phyloP scores from a whole-genome alignment of 805 yeast genomes.

The Wickerhamiella spandovensis region DNA sequence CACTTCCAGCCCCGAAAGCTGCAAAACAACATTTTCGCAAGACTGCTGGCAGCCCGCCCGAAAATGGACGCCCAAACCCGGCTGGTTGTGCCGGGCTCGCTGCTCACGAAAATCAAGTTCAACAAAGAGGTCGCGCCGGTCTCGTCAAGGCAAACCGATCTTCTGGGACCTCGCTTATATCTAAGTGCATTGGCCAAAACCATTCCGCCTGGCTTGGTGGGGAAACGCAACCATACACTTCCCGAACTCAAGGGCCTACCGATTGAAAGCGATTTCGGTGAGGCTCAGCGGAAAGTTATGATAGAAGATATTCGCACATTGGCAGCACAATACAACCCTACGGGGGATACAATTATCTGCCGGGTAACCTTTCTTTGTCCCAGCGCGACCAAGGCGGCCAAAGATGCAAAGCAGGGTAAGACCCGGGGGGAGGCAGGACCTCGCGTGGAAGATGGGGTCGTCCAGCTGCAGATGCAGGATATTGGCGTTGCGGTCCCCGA shows the following conservation, averaged over 20 bases:
- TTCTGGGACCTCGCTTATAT: not conserved
- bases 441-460: not conserved
- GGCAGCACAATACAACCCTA: not conserved
- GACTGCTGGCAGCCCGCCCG: slow-evolving; percentile 30
- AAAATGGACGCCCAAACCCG: slow-evolving; percentile 30
- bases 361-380: not conserved
- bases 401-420: too few species aligned
- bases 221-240: not conserved
- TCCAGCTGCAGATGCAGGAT: not conserved
- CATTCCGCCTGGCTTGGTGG: not conserved
- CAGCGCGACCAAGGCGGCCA: too few species aligned
- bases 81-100: slow-evolving; percentile 28
- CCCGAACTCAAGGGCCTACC: not conserved
- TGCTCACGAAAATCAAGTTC: slow-evolving; percentile 25
- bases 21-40: slow-evolving; percentile 28
- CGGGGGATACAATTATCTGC: not conserved
- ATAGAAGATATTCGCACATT: not conserved
- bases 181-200: not conserved
- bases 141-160: not conserved
- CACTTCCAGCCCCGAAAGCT: slow-evolving; percentile 12
- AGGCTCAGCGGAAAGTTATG: not conserved
- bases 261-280: not conserved
- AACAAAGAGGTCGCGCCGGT: not conserved
- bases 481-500: not conserved
- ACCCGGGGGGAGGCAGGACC: too few species aligned